Conservation (phyloP, 139 green algal species). For the Diplosphaera chodatii region DNA sequence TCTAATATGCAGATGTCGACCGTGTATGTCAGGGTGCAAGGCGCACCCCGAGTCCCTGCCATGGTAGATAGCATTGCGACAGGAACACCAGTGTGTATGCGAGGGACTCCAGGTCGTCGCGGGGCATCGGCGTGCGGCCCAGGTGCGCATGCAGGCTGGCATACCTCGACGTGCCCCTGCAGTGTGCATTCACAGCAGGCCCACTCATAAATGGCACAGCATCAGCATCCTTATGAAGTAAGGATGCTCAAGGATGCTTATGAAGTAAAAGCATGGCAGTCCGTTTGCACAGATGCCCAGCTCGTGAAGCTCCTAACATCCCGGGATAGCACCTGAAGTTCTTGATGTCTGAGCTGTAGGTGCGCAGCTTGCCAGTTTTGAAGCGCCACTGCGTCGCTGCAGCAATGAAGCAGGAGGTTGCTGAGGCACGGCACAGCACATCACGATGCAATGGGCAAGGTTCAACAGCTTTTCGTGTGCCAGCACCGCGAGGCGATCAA, state of each 20-base stretch:
- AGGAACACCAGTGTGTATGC: slow-evolving; percentile 98
- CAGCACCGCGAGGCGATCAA: too few relatives aligned
- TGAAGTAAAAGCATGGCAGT: too few relatives aligned
- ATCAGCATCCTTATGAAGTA: too few relatives aligned
- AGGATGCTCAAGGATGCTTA: too few relatives aligned
- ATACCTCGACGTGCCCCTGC: slow-evolving; percentile 91
- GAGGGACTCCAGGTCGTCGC: slow-evolving; percentile 94
- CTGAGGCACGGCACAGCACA: neutral
- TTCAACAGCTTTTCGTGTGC: too few relatives aligned
- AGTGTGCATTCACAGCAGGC: too few relatives aligned
- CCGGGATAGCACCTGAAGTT: slow-evolving; percentile 65
- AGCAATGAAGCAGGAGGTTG: neutral
- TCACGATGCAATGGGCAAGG: neutral
- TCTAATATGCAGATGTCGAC: too few relatives aligned
- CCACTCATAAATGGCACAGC: too few relatives aligned
- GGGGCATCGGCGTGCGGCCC: slow-evolving; percentile 75
- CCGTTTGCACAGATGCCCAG: too few relatives aligned
- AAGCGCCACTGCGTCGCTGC: slow-evolving; percentile 83
- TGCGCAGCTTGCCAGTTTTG: slow-evolving; percentile 69
- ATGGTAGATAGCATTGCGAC: slow-evolving; percentile 82
- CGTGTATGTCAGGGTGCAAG: too few relatives aligned
- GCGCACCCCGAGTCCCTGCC: slow-evolving; percentile 79
- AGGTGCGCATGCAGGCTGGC: slow-evolving; percentile 94
- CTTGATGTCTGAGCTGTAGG: slow-evolving; percentile 94
- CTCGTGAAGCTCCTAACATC: too few relatives aligned